phyloP scores from a whole-genome alignment of 2,329 filamentous ascomycete species.

The Sarocladiaceae sp. region DNA sequence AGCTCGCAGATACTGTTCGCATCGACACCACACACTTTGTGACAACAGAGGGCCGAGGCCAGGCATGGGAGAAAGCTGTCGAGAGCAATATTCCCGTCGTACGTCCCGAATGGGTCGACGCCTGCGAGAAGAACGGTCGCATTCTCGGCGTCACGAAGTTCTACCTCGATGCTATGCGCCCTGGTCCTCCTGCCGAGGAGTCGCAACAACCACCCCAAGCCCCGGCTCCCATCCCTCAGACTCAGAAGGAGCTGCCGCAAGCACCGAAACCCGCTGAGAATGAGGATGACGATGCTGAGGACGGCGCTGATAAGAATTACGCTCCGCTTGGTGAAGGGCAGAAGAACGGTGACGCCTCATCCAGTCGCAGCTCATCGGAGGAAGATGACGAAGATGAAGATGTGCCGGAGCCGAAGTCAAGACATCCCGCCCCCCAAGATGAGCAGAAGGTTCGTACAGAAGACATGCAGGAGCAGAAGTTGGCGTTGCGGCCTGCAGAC shows the following conservation, averaged over 20 bases:
- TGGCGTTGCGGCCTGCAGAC: conserved; percentile 41
- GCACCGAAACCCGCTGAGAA: conserved; percentile 16
- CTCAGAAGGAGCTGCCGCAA: conserved; percentile 28
- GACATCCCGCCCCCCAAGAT: conserved; percentile 26
- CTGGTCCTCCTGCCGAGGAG: conserved; percentile 36
- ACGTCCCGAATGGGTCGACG: conserved; percentile 92
- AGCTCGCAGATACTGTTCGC: conserved; percentile 81
- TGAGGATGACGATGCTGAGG: conserved; percentile 15
- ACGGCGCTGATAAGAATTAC: conserved; percentile 21
- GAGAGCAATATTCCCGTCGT: conserved; percentile 99
- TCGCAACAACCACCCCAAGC: conserved; percentile 20
- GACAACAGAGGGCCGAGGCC: conserved; percentile 85
- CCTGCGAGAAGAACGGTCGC: conserved; percentile 88
- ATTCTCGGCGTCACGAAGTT: conserved; percentile 95
- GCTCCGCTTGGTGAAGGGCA: conserved; percentile 24
- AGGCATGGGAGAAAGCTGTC: conserved; percentile 91
- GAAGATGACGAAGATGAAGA: conserved; percentile 21
- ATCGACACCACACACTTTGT: conserved; percentile 99
- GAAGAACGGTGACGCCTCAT: conserved; percentile 15
- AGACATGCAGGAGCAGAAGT: conserved; percentile 50
- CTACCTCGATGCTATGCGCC: conserved; percentile 76
- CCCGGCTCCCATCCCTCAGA: conserved; percentile 21
- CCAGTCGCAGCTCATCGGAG: conserved; percentile 19
- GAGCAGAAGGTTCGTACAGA: conserved; percentile 54
- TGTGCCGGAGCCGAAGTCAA: conserved; percentile 22